Base-by-base conservation (phyloP, 2,329 filamentous ascomycete genomes). In the Sporothrix variecibatus region DNA sequence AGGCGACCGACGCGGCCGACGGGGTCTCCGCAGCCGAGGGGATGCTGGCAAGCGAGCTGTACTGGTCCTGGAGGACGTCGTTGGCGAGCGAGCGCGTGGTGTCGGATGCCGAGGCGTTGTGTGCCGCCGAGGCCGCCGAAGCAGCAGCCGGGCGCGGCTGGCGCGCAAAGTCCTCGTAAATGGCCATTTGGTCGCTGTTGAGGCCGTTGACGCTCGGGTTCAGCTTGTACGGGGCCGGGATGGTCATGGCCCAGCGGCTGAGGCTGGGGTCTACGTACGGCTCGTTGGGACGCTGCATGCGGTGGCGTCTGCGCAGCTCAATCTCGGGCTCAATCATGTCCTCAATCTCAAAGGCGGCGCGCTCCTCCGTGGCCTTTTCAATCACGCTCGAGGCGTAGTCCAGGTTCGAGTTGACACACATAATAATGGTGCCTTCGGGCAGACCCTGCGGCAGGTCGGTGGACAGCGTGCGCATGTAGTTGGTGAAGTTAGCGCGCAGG, bases 371-470 rank as follows among this genome's bases (percentile, higher is more conserved):
- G 71, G 96, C 95, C 82, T 96, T 94, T 82, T 99, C 96, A 64
- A 99, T 97, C 76, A 98, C 93, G 78, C 90, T 92, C 80, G 96
- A 98, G 65, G 97, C 95, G 56, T 94, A 88, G 78, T 99, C 96
- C 40, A 99, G 88, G 81, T 99, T 99, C 77, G 97, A 95, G 81
- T 98, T 99, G 75, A 99, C 95, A 82, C 97, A 98, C 94, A 99
- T 98, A 73, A 98, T 89, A 75, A 99, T 96, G 43, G 96, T 93
- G 7, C 96, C 96, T 83, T 99, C 96, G 0, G 96, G 94, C 76
- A 99, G 88, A 20, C 64, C 93, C 72, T 94, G 92, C 72, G 94
- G 91, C 51, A 97, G 88, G 51, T 91, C 90, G 68, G 83, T 85
- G 2, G 90, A 87, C n/a, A 91, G 82, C 68, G 87, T 87, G 71